A percentile compares a stretch with the other conserved stretches of the same genome.
Conservation (phyloP, 306 rosid species). For the Lathyrus tuberosus region DNA sequence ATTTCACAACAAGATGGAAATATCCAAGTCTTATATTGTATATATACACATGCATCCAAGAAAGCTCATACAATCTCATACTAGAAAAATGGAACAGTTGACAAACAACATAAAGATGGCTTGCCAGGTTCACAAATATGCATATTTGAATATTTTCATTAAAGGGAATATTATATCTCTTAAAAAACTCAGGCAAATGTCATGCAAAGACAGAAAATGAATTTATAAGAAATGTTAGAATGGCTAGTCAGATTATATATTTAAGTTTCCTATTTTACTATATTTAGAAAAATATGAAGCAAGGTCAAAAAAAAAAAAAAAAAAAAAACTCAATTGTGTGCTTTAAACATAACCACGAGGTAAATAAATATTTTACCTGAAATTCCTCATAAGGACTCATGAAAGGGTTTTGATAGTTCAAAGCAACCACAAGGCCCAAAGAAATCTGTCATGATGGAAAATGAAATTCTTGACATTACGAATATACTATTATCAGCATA, state of each 20-base stretch:
- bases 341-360: slow-evolving; percentile 11
- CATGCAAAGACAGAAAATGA: slow-evolving; percentile 13
- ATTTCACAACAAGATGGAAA: slow-evolving; percentile 1
- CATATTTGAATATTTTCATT: background rate
- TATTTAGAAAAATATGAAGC: slow-evolving; percentile 27
- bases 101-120: background rate
- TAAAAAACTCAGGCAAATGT: background rate
- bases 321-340: background rate
- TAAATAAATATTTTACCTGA: slow-evolving; percentile 60
- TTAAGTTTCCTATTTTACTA: background rate
- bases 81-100: slow-evolving; percentile 9
- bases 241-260: background rate
- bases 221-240: slow-evolving; percentile 1
- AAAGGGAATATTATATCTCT: background rate
- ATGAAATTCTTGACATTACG: slow-evolving; percentile 29
- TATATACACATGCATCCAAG: slow-evolving; percentile 1
- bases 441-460: slow-evolving; percentile 64
- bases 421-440: slow-evolving; percentile 86
- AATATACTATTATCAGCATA: slow-evolving; percentile 12
- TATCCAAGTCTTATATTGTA: slow-evolving; percentile 14
- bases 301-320: slow-evolving; percentile 1
- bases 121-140: slow-evolving; percentile 5
- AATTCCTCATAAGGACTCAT: slow-evolving; percentile 92
- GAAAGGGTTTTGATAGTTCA: slow-evolving; percentile 83
- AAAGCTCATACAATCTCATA: background rate